phyloP scores from a whole-genome alignment of 73 alveolate genomes.

The Effrenium voratum region DNA sequence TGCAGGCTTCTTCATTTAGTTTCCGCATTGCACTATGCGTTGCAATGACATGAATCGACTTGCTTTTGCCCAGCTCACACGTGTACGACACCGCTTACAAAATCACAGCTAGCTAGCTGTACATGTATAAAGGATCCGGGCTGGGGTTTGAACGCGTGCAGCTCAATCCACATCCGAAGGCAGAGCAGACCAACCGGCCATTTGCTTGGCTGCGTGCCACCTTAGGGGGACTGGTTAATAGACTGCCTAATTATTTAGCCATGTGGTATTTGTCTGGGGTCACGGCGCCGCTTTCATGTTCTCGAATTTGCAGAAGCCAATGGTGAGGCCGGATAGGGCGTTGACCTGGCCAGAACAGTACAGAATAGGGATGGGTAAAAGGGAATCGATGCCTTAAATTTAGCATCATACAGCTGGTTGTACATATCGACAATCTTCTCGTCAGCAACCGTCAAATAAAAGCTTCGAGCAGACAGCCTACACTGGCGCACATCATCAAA shows the following conservation, averaged over 20 bases:
- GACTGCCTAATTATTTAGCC: background rate
- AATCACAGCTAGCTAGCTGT: background rate
- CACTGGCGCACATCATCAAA: too few species aligned
- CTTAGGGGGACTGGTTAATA: background rate
- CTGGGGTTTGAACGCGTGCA: background rate
- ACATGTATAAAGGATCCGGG: background rate
- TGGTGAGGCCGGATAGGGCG: background rate
- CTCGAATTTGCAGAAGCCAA: background rate
- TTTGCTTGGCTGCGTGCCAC: constrained; percentile 19
- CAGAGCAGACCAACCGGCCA: constrained; percentile 20
- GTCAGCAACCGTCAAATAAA: background rate
- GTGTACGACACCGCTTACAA: background rate
- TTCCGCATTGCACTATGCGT: background rate
- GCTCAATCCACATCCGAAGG: background rate
- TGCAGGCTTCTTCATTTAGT: background rate
- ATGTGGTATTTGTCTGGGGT: background rate
- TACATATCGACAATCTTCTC: background rate
- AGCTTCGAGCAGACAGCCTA: constrained; percentile 24
- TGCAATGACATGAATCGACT: background rate
- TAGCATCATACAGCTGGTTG: background rate
- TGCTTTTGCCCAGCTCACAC: background rate
- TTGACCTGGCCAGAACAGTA: background rate
- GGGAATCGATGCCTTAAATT: background rate
- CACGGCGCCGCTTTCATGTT: background rate
- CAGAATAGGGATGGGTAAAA: background rate